A percentile compares a stretch with the other conserved stretches of the same genome.
phyloP scores from a whole-genome alignment of 768 basidiomycete species.

The Rhodocollybia butyracea region DNA sequence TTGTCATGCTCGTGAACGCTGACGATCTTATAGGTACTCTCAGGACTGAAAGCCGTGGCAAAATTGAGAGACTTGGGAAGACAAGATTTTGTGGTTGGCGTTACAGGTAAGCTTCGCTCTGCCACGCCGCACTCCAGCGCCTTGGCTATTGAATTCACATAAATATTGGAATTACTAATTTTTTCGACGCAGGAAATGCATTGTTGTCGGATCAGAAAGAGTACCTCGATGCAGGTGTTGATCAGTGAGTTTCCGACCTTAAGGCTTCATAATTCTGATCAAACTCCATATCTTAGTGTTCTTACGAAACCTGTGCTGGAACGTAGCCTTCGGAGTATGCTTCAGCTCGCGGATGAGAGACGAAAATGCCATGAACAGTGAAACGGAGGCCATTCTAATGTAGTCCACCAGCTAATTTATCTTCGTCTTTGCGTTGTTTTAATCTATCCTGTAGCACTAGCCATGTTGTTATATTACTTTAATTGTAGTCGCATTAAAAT shows the following conservation, averaged over 20 bases:
- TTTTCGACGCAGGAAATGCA: slow-evolving; percentile 61
- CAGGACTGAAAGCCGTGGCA: slow-evolving; percentile 65
- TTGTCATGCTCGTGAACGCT: no score
- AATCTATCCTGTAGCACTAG: slow-evolving; percentile 1
- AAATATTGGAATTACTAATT: no score
- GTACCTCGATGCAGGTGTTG: slow-evolving; percentile 72
- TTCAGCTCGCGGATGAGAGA: slow-evolving; percentile 43
- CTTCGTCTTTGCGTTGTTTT: not conserved
- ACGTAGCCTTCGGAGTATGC: slow-evolving; percentile 42
- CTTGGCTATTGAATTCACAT: no score
- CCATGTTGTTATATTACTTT: not conserved
- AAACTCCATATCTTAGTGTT: slow-evolving; percentile 39
- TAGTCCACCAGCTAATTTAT: not conserved
- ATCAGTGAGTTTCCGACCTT: slow-evolving; percentile 47
- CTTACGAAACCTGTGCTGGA: slow-evolving; percentile 81
- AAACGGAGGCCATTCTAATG: not conserved
- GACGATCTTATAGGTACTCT: no score
- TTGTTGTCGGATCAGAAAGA: slow-evolving; percentile 66
- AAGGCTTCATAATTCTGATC: not conserved
- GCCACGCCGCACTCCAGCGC: no score
- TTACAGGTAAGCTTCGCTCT: slow-evolving; percentile 61
- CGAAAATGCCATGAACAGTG: slow-evolving; percentile 23
- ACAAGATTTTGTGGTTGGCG: slow-evolving; percentile 77
- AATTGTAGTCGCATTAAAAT: not conserved
- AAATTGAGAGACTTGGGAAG: slow-evolving; percentile 65